These are phyloP conservation scores for Alternaria triticina DNA, from an alignment of 2,329 filamentous ascomycete species.

Conservation along the genomic window DNA sequence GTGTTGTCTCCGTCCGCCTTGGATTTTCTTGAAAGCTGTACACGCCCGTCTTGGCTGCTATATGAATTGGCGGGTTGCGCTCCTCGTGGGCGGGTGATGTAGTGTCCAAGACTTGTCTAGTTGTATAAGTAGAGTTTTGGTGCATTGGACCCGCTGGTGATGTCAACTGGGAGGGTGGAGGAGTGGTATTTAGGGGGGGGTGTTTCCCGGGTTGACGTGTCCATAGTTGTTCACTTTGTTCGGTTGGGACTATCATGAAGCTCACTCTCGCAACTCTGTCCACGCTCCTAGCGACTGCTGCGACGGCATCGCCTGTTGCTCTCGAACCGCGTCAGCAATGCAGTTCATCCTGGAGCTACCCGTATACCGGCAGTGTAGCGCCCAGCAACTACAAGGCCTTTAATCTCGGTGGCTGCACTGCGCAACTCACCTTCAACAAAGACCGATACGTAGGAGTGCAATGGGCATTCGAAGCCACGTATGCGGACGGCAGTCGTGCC, in stretches of 20 bases:
- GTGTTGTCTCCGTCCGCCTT: background rate
- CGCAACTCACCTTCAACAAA: constrained; percentile 12
- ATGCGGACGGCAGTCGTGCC: constrained; percentile 4
- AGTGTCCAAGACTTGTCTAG: background rate
- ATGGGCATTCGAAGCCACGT: constrained; percentile 14
- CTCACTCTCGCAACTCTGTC: background rate
- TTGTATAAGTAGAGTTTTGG: background rate
- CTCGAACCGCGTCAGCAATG: background rate
- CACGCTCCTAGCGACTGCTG: background rate
- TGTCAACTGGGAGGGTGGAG: background rate
- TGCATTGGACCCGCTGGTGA: background rate
- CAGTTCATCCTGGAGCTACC: background rate
- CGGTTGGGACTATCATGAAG: background rate
- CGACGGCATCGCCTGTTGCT: background rate
- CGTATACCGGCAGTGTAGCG: background rate
- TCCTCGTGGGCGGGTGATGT: background rate
- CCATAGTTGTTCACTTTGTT: background rate
- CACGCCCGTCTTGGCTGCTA: background rate
- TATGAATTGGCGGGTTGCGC: background rate
- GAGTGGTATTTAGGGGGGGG: background rate
- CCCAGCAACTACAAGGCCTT: constrained; percentile 9
- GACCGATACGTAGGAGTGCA: constrained; percentile 11
- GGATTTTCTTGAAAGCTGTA: background rate
- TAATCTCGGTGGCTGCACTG: constrained; percentile 5
- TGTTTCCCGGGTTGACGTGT: background rate